Evolutionary conservation across 257 asterid species (phyloP).

Genomic region (Solanum pimpinellifolium): DNA sequence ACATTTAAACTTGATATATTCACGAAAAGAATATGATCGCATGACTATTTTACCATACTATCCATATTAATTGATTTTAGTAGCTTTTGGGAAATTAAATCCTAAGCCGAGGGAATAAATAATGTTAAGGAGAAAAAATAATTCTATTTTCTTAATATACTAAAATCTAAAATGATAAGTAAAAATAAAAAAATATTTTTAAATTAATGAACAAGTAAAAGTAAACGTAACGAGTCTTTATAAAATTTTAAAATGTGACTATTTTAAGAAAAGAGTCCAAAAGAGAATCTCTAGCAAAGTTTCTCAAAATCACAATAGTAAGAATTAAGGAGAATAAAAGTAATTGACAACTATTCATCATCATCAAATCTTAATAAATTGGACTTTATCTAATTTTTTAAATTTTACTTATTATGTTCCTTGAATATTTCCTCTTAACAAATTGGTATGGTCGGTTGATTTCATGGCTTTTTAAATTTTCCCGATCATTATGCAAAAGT

Average conservation of each 20-base stretch:
- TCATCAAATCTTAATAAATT: background rate
- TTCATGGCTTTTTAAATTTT: conserved; percentile 2
- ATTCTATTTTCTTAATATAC: too few species aligned
- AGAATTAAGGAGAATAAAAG: background rate
- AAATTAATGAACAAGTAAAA: background rate
- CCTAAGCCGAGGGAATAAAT: too few species aligned
- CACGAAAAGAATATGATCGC: too few species aligned
- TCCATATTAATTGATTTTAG: too few species aligned
- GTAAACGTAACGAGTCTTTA: background rate
- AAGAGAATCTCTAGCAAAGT: background rate
- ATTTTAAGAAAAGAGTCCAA: background rate
- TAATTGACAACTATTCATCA: background rate
- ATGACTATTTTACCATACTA: background rate
- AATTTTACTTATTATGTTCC: background rate
- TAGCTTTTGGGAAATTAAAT: too few species aligned
- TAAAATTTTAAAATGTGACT: background rate
- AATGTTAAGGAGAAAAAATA: too few species aligned
- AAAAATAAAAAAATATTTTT: too few species aligned
- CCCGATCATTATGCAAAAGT: background rate
- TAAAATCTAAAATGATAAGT: too few species aligned
- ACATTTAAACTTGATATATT: too few species aligned
- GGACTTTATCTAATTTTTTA: background rate
- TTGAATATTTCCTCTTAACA: background rate
- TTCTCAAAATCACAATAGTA: conserved; percentile 4
- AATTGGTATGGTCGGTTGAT: conserved; percentile 6